Evolutionary conservation across 169 alveolate genomes (phyloP).

Genomic region (Sarcocystis neurona): DNA sequence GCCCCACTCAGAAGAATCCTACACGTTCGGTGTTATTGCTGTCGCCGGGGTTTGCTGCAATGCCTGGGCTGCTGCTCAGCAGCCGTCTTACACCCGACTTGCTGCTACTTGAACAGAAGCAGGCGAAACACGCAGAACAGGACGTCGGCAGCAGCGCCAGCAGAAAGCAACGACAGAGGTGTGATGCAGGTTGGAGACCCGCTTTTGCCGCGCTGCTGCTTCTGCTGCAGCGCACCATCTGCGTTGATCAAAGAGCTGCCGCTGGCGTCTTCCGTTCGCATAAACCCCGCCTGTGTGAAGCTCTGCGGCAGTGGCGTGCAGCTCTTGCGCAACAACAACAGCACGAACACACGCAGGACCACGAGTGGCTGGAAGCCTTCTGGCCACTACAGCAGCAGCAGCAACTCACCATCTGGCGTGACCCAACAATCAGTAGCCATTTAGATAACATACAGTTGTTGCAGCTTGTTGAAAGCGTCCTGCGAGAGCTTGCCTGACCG

Average conservation of each 20-base stretch:
- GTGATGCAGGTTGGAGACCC: neutral
- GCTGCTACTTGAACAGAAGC: too few relatives aligned
- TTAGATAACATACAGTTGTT: too few relatives aligned
- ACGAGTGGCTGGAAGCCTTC: neutral
- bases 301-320: conserved; percentile 7
- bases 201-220: neutral
- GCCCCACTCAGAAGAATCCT: too few relatives aligned
- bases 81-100: too few relatives aligned
- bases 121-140: too few relatives aligned
- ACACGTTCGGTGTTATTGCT: neutral
- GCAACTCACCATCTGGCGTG: too few relatives aligned
- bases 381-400: too few relatives aligned
- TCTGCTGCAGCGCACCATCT: neutral
- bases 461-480: too few relatives aligned
- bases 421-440: too few relatives aligned
- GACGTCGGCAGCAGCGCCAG: neutral
- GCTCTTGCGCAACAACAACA: neutral
- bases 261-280: neutral
- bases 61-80: too few relatives aligned
- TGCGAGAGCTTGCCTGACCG: too few relatives aligned
- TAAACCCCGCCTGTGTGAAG: neutral
- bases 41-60: neutral
- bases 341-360: neutral
- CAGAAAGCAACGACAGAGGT: neutral
- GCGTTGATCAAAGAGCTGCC: neutral